Evolutionary conservation across 2,329 filamentous ascomycete genomes (phyloP).

Genomic region (Geosmithia flava): DNA sequence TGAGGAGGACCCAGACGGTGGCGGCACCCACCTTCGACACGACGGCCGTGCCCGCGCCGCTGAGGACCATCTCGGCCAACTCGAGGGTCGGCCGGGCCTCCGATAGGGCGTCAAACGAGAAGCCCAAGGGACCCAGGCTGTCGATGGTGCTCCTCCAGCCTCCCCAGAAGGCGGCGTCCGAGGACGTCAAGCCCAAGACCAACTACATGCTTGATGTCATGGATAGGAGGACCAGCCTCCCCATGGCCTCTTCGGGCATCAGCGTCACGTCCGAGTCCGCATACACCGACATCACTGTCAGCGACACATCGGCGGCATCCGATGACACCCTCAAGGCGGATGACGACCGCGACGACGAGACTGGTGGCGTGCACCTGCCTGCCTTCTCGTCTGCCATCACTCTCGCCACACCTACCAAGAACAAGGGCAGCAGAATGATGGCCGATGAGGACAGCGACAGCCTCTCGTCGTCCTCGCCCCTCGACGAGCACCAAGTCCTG

Average conservation of each 20-base stretch:
- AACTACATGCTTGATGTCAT: neutral
- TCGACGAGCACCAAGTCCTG: constrained; percentile 19
- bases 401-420: neutral
- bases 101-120: neutral
- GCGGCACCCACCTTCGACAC: constrained; percentile 3
- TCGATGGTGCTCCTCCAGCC: neutral
- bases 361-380: neutral
- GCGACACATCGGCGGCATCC: neutral
- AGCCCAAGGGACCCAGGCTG: neutral
- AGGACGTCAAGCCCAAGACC: constrained; percentile 7
- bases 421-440: constrained; percentile 1
- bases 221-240: neutral
- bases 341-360: neutral
- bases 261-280: constrained; percentile 14
- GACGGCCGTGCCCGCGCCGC: constrained; percentile 3
- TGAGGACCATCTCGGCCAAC: constrained; percentile 3
- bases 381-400: neutral
- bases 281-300: constrained; percentile 6
- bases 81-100: neutral
- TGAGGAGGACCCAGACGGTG: constrained; percentile 4
- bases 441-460: neutral
- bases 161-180: constrained; percentile 2
- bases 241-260: neutral
- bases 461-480: constrained; percentile 14
- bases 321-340: constrained; percentile 5